Base-by-base conservation (phyloP, 2,329 filamentous ascomycete species). In the Penicillium sp. region DNA sequence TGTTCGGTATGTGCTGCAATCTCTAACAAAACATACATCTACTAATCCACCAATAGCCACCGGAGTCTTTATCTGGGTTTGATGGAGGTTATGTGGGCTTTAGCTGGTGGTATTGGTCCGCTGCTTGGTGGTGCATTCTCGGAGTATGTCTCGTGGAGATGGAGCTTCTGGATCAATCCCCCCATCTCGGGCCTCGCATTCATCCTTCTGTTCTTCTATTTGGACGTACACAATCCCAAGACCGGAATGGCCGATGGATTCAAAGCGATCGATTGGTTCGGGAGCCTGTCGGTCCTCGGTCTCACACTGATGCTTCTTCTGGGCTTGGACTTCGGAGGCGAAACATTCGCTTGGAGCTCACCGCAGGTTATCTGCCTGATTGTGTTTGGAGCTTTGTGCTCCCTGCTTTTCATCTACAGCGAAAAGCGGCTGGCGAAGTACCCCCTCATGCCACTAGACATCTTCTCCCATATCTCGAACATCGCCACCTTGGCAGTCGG, bases 391-490 rank as follows among this genome's bases (percentile, higher is more conserved):
- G 64, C 69, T 7, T 49, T 79, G 3, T 79, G 81, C 72, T 74
- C 77, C 4, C 68, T 76, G 29, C 67, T 79, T 0, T 84, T 90
- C 65, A 67, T 88, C 41, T 72, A 85, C 58, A 82, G 83, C 61
- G 88, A 92, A 71, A 82, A 81, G 69, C 80, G 80, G 51, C 65
- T 89, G 8, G 87, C 87, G 3, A 77, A 78, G 51, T 83, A 86
- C 62, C 88, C 89, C 0, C 74, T 92, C n/a, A 86, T 91, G 62
- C 89, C 88, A 0, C 72, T 89, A 53, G 76, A 76, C 2, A 74
- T 90, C 0, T 89, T 90, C 71, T 73, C 72, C 1, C 74, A 77
- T 15, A 65, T 73, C 29, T 83, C 85, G 1, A 86, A 84, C 52
- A 67, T 84, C 11, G 86, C 86, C 0, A 76, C 79, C 4, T 78